Percentiles rank a stretch among this genome's conserved stretches.
These are phyloP conservation scores for Hansfordia pulvinata DNA, from an alignment of 2,329 filamentous ascomycete species.

Conservation along the genomic window DNA sequence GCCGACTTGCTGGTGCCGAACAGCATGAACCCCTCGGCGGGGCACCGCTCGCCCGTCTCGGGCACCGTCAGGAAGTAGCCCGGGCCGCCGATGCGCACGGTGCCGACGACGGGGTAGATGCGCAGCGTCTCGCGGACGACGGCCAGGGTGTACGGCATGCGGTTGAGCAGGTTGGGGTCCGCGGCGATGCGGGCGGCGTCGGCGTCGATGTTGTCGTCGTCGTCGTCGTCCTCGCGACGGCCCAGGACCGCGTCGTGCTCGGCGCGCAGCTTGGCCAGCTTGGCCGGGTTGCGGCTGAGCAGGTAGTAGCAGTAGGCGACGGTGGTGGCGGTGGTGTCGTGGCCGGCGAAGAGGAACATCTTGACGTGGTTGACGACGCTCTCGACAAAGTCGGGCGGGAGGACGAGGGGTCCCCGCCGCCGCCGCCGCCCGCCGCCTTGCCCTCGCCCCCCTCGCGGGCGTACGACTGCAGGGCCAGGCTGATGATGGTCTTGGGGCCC, in stretches of 20 bases:
- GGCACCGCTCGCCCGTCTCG: too few species aligned
- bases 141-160: constrained; percentile 20
- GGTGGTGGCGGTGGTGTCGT: constrained; percentile 17
- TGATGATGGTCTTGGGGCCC: constrained; percentile 17
- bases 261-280: constrained; percentile 15
- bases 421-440: too few species aligned
- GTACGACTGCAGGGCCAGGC: constrained; percentile 14
- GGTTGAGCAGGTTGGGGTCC: constrained; percentile 14
- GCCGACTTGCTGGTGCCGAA: too few species aligned
- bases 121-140: constrained; percentile 23
- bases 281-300: constrained; percentile 10
- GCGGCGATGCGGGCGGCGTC: constrained; percentile 3
- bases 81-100: too few species aligned
- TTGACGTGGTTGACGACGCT: constrained; percentile 13
- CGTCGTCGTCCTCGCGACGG: constrained; percentile 7
- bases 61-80: background rate
- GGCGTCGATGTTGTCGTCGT: constrained; percentile 5
- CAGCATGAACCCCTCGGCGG: constrained; percentile 8
- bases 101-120: constrained; percentile 18
- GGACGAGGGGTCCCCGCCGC: too few species aligned
- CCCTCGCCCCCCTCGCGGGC: too few species aligned
- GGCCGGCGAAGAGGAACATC: constrained; percentile 18
- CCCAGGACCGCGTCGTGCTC: constrained; percentile 23
- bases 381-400: too few species aligned
- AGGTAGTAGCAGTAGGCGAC: constrained; percentile 12